Evolutionary conservation across 495 filamentous ascomycete genomes (phyloP).

Genomic region (Talaromyces wortmannii): DNA sequence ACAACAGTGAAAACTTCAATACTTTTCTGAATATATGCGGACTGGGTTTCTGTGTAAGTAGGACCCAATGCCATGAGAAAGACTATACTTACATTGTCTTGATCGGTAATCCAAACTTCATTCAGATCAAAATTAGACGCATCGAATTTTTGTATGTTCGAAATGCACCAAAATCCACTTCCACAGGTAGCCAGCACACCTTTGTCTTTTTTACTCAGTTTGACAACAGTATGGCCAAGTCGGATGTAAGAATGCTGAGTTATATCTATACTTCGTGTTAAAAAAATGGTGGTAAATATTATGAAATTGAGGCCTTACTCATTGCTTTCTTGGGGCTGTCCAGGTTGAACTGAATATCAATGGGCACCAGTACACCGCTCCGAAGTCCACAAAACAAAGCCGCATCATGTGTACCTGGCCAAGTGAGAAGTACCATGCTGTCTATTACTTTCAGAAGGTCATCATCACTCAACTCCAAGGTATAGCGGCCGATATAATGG

Average conservation of each 20-base stretch:
- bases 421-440: slow-evolving; percentile 21
- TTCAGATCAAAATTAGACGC: slow-evolving; percentile 19
- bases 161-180: slow-evolving; percentile 32
- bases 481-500: slow-evolving; percentile 12
- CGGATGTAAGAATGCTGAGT: slow-evolving; percentile 17
- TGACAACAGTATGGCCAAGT: slow-evolving; percentile 32
- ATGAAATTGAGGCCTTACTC: slow-evolving; percentile 13
- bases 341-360: slow-evolving; percentile 16
- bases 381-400: slow-evolving; percentile 35
- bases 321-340: slow-evolving; percentile 12
- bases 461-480: slow-evolving; percentile 9
- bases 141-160: slow-evolving; percentile 13
- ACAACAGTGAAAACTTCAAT: slow-evolving; percentile 27
- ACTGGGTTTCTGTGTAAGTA: slow-evolving; percentile 12
- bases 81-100: slow-evolving; percentile 29
- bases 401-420: slow-evolving; percentile 4
- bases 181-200: slow-evolving; percentile 31
- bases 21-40: slow-evolving; percentile 29
- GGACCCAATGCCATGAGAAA: not conserved
- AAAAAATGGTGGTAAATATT: not conserved
- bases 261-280: slow-evolving; percentile 14
- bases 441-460: slow-evolving; percentile 34
- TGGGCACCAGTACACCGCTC: slow-evolving; percentile 33
- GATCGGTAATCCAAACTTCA: slow-evolving; percentile 38
- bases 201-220: slow-evolving; percentile 19